These are phyloP conservation scores for Moniliophthora roreri DNA, from an alignment of 1,284 basidiomycete species.

Conservation along the genomic window DNA sequence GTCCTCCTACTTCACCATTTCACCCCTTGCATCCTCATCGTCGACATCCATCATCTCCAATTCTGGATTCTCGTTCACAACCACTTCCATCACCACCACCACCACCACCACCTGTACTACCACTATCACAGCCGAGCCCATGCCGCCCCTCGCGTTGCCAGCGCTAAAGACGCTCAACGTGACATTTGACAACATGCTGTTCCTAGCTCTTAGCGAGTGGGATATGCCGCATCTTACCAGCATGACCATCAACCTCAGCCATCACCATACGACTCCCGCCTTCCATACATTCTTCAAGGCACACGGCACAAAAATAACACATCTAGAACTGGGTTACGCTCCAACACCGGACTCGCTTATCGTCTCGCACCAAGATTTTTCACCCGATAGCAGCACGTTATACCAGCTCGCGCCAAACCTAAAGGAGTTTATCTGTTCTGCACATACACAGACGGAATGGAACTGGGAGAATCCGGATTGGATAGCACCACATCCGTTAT, in stretches of 20 bases:
- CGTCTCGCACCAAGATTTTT: constrained; percentile 2
- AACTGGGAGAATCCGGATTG: constrained; percentile 70
- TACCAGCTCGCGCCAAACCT: constrained; percentile 62
- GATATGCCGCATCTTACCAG: constrained; percentile 59
- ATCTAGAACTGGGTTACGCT: constrained; percentile 62
- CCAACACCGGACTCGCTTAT: constrained; percentile 33
- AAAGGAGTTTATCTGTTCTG: constrained; percentile 55
- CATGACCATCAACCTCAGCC: constrained; percentile 64
- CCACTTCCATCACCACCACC: too few relatives aligned
- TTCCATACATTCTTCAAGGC: constrained; percentile 64
- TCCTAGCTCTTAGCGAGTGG: neutral
- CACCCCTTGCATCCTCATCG: too few relatives aligned
- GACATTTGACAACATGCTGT: too few relatives aligned
- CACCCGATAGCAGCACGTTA: constrained; percentile 46
- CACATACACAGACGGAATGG: constrained; percentile 74
- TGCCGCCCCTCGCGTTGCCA: too few relatives aligned
- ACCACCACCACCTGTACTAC: too few relatives aligned
- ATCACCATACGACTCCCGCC: constrained; percentile 64
- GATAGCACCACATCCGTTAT: constrained; percentile 68
- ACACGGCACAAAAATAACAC: constrained; percentile 58
- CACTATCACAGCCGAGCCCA: too few relatives aligned
- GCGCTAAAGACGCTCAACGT: too few relatives aligned
- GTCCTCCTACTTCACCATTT: neutral
- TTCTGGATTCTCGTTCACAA: too few relatives aligned
- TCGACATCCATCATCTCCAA: too few relatives aligned